phyloP scores from a whole-genome alignment of 1,284 basidiomycete genomes.

The Cerioporus squamosus region DNA sequence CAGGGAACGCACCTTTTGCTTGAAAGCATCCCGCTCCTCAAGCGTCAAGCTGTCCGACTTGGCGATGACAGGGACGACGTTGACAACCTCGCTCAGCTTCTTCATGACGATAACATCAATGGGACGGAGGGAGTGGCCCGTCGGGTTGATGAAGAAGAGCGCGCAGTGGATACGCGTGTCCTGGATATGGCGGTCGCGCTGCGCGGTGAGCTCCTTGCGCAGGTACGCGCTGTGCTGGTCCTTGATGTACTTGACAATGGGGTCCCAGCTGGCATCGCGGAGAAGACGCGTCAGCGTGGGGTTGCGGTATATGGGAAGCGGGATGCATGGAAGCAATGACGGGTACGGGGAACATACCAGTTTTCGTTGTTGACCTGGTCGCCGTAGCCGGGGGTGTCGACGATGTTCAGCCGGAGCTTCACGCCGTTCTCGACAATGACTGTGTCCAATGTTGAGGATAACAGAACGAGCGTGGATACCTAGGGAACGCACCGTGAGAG shows the following conservation, averaged over 20 bases:
- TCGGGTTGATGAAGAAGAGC: conserved; percentile 96
- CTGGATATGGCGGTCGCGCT: conserved; percentile 90
- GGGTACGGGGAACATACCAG: conserved; percentile 64
- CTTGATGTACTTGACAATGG: conserved; percentile 99
- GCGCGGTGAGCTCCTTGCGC: conserved; percentile 99
- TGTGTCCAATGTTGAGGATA: conserved; percentile 35
- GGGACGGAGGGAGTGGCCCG: conserved; percentile 97
- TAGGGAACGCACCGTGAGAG: conserved; percentile 83
- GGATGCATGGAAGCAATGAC: background rate
- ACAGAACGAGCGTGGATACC: conserved; percentile 46
- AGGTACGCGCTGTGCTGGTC: conserved; percentile 99
- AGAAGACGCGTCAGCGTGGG: conserved; percentile 1
- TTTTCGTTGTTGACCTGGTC: conserved; percentile 99
- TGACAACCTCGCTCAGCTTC: conserved; percentile 93
- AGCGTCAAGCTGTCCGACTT: conserved; percentile 98
- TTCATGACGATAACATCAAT: conserved; percentile 99
- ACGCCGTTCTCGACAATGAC: conserved; percentile 98
- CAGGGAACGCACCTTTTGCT: conserved; percentile 73
- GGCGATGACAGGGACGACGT: conserved; percentile 96
- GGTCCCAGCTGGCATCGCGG: conserved; percentile 94
- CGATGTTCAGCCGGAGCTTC: conserved; percentile 92
- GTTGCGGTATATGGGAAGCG: conserved; percentile 3
- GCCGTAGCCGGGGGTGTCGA: conserved; percentile 98
- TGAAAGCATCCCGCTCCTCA: conserved; percentile 90
- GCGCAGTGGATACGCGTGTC: conserved; percentile 98